Base-by-base conservation (phyloP, 495 filamentous ascomycete genomes). In the Aspergillus asperescens region DNA sequence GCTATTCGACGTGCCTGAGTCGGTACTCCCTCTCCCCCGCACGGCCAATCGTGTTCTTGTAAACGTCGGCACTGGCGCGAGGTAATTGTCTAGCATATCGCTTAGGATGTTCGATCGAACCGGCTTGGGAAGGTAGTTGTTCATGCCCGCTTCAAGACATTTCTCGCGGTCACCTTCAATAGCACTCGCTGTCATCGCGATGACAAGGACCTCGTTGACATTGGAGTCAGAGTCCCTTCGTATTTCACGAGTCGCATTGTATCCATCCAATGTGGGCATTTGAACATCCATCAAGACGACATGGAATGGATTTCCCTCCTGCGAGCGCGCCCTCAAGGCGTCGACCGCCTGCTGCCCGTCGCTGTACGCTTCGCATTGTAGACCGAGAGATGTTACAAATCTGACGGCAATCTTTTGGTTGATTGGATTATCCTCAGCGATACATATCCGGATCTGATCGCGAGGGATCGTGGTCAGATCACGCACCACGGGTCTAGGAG, bases 181-280 rank as follows among this genome's bases (percentile, higher is more conserved):
- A 13, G 90, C 90, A 45, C 81, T 86, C 2, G 90, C 90, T 3
- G 90, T 96, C 90, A 96, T 95, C 31, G 90, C 90, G 52, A 96
- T 93, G 47, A 96, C 83, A 9, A 96, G 75, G 0, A 90, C 80
- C 37, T 85, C 80, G 35, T 86, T 79, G 2, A 96, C 88, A 5
- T 77, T 76, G 1, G 86, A 82, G 40, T 89, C 82, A 0, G 79
- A 66, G 66, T 95, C 88, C 39, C 80, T 78, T 3, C 90, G 82
- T 38, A 96, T 81, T 43, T 87, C 77, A 44, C 85, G 84, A 0
- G 90, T 95, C 9, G 89, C 89, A 62, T 94, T 87, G 68, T 95
- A 96, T n/a, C 90, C 90, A 62, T 95, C 90, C 1, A 95, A 78
- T 6, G 90, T 82, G 1, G 90, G 90, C 90, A 96, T 96, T 71